Base-by-base conservation (phyloP, 257 asterid genomes). In the Nicotiana knightiana region DNA sequence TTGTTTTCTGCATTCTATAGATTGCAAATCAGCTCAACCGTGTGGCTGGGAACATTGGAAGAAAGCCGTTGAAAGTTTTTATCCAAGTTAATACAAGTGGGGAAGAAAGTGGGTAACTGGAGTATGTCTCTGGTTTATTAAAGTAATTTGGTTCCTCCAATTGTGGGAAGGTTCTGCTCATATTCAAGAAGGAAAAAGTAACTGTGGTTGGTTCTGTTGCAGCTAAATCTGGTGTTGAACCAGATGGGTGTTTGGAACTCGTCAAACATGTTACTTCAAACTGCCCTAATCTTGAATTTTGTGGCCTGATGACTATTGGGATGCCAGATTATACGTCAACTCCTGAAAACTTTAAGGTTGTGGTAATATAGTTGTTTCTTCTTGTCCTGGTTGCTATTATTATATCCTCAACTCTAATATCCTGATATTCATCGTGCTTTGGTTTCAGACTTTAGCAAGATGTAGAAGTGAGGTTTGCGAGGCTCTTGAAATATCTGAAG, bases 11-110 rank as follows among this genome's bases (percentile, higher is more conserved):
- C 48, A 58, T 83, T 65, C 59, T 79, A 73, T 85, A 95, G 99
- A 94, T 96, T 81, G 98, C 98, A 55, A 93, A 92, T 86, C 89
- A 87, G 86, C 97, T 96, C 48, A 88, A 96, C 84, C 95, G 97
- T 35, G 97, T 84, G 48, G 86, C 87, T 33, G 97, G 90, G 82
- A 90, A 84, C 87, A 90, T 89, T 35, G 98, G 97, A 88, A 92
- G 99, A 86, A 90, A 91, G 76, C 98, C 96, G 46, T 83, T 96
- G 86, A 93, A 90, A 90, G 97, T 96, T 65, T 76, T 93, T 86
- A 88, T 96, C 87, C 99, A 96, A 93, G 99, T 96, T 61, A 96
- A 96, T 80, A 96, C 99, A 6, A 96, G 99, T 79, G 98, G 99
- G 78, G 99, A 96, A 93, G 97, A 87, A 93, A 90, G 99, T 95